These are phyloP conservation scores for Trypethelium eluteriae DNA, from an alignment of 495 filamentous ascomycete species.

Conservation along the genomic window DNA sequence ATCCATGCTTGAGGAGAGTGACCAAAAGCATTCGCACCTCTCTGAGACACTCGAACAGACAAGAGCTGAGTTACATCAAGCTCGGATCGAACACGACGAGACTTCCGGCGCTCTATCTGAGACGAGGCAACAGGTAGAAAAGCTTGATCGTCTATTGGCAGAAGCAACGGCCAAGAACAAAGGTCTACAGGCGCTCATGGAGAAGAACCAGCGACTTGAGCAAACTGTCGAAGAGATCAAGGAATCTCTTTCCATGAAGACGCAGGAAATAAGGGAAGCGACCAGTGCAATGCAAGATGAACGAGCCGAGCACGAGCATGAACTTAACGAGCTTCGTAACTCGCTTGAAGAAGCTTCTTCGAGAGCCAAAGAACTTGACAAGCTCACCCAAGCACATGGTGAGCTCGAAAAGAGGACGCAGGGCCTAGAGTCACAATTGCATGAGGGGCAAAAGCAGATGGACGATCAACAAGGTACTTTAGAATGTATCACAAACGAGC, in stretches of 20 bases:
- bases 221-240: neutral
- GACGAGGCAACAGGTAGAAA: neutral
- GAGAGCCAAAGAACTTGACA: neutral
- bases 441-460: neutral
- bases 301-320: neutral
- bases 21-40: neutral
- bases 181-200: neutral
- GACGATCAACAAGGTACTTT: neutral
- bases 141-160: slow-evolving; percentile 12
- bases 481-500: neutral
- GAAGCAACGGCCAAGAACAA: slow-evolving; percentile 13
- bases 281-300: neutral
- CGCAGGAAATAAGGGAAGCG: neutral
- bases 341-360: neutral
- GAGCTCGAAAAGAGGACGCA: neutral
- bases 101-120: neutral
- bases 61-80: slow-evolving; percentile 7
- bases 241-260: neutral
- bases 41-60: neutral
- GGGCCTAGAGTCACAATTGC: neutral
- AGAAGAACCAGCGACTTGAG: neutral
- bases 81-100: neutral
- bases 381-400: neutral
- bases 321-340: neutral
- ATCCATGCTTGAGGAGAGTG: neutral